Conservation (phyloP, 2,329 filamentous ascomycete genomes). For the Trichoderma polysporum region DNA sequence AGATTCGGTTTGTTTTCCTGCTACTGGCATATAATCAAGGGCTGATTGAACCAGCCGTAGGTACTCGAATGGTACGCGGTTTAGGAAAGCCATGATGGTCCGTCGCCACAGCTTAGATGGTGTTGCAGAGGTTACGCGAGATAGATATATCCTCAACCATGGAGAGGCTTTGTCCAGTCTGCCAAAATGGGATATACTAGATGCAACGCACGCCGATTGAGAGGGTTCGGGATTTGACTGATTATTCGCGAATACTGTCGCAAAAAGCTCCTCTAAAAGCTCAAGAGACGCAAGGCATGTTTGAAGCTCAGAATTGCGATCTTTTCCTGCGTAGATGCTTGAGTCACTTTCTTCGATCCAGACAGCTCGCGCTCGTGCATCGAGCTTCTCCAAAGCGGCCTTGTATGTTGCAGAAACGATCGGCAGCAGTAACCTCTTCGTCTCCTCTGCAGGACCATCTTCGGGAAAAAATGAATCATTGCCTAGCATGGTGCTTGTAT, state of each 20-base stretch:
- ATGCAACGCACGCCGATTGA: background rate
- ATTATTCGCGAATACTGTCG: background rate
- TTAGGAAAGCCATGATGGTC: slow-evolving; percentile 6
- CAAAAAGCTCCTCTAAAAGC: background rate
- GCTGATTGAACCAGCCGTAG: slow-evolving; percentile 17
- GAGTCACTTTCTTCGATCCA: background rate
- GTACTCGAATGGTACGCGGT: slow-evolving; percentile 1
- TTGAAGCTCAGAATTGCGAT: background rate
- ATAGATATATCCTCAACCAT: background rate
- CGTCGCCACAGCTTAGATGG: background rate
- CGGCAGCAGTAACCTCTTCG: background rate
- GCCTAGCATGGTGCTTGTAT: background rate
- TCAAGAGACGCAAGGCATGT: background rate
- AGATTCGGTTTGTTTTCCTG: background rate
- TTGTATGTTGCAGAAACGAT: slow-evolving; percentile 10
- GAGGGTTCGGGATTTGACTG: background rate
- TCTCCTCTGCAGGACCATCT: slow-evolving; percentile 12
- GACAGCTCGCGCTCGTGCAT: background rate
- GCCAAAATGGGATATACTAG: background rate
- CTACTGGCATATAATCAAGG: background rate
- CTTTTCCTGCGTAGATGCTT: background rate
- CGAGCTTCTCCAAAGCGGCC: background rate
- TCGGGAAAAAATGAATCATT: background rate
- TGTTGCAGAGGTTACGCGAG: background rate
- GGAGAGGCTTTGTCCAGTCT: slow-evolving; percentile 8